Base-by-base conservation (phyloP, 192 early-diverging fungal species). In the Coemansia sp. region DNA sequence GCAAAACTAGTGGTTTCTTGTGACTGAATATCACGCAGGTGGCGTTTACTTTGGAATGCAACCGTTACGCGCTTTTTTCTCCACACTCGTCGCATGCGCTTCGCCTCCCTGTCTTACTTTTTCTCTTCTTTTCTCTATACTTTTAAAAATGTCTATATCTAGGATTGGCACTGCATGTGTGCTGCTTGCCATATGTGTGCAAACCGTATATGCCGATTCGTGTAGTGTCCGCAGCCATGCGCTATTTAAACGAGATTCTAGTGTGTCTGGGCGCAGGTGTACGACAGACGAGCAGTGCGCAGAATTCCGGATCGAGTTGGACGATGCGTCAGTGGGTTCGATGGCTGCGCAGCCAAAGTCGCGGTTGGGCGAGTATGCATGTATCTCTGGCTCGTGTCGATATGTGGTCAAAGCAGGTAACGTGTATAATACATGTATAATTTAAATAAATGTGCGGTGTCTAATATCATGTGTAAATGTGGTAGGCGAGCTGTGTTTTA, bases 291-390 rank as follows among this genome's bases (percentile, higher is more conserved):
- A 73, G 12, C 58, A 84, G 59, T 69, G 81, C 67, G 54, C 82
- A 29, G 41, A 58, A 25, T 69, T 71, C 65, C 59, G 76, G 47
- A n/a, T 52, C 63, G 21, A 69, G 62, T 29, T 69, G 23, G n/a
- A 65, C 57, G 22, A n/a, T n/a, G 14, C 41, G 12, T n/a, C 14
- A 0, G 2, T 5, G 21, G 5, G 9, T 5, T 51, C 50, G 22
- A 19, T 51, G 19, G 4, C 22, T 5, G 19, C 9, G 5, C 17
- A 22, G 10, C n/a, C 59, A 11, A 78, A 71, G 17, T 41, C 64
- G 19, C 38, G 79, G 27, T 58, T 82, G 4, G 84, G 83, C 35
- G 86, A 85, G 53, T 88, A 86, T 56, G 83, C 83, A 12, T 88
- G 87, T 58, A 63, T 86, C n/a, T 57, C 73, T 27, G 73, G 75